Evolutionary conservation across 2,329 filamentous ascomycete species (phyloP).

Genomic region (Fusarium papillatum): DNA sequence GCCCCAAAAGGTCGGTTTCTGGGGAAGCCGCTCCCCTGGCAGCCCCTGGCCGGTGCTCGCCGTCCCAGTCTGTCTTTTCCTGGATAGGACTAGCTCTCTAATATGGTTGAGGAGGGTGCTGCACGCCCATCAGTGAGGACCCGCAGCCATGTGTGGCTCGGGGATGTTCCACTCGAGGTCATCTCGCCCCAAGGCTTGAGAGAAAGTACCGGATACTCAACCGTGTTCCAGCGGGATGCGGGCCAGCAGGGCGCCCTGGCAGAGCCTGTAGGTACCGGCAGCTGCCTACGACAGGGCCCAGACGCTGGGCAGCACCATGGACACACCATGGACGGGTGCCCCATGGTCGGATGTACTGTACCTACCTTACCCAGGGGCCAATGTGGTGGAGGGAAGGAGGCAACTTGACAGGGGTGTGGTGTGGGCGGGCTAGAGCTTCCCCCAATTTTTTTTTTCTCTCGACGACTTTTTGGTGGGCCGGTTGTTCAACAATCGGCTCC

Average conservation of each 20-base stretch:
- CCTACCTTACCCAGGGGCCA: constrained; percentile 23
- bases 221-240: constrained; percentile 30
- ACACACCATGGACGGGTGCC: constrained; percentile 3
- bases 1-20: constrained; percentile 48
- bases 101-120: constrained; percentile 61
- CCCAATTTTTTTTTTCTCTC: constrained; percentile 51
- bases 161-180: constrained; percentile 35
- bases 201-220: constrained; percentile 43
- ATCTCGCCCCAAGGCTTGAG: constrained; percentile 6
- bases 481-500: constrained; percentile 52
- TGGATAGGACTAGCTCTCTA: constrained; percentile 46
- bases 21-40: constrained; percentile 45
- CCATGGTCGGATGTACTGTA: constrained; percentile 17
- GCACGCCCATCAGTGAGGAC: constrained; percentile 41
- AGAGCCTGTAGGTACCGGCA: constrained; percentile 39
- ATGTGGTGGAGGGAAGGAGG: constrained; percentile 32
- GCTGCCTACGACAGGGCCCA: constrained; percentile 19
- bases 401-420: constrained; percentile 34
- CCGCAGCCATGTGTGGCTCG: constrained; percentile 45
- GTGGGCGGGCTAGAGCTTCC: constrained; percentile 41
- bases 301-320: background rate
- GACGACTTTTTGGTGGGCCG: constrained; percentile 50
- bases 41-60: constrained; percentile 41
- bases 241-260: constrained; percentile 20
- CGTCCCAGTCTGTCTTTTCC: constrained; percentile 36